Evolutionary conservation across 371 early-diverging fungal species (phyloP).

Genomic region (Zancudomyces culisetae): DNA sequence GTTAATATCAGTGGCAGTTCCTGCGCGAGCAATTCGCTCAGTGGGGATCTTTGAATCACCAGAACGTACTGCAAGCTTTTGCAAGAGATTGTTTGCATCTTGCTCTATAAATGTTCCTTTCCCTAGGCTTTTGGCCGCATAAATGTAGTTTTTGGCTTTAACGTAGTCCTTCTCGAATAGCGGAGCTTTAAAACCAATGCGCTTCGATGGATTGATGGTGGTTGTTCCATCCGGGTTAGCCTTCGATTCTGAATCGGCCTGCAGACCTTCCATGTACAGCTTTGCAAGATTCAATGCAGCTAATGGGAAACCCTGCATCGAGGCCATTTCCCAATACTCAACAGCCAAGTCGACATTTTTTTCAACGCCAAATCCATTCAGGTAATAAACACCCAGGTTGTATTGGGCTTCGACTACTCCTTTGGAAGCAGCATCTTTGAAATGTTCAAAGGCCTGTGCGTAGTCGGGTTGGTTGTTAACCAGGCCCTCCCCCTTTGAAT

Average conservation of each 20-base stretch:
- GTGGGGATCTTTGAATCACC: too few relatives aligned
- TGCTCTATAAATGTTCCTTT: neutral
- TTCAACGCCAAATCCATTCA: slow-evolving; percentile 9
- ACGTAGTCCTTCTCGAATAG: neutral
- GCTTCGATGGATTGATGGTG: too few relatives aligned
- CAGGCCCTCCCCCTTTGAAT: slow-evolving; percentile 6
- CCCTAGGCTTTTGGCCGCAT: neutral
- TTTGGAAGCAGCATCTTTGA: slow-evolving; percentile 11
- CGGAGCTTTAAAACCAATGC: neutral
- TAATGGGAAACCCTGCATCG: slow-evolving; percentile 9
- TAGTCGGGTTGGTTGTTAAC: slow-evolving; percentile 6
- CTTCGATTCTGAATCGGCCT: neutral
- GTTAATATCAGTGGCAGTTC: too few relatives aligned
- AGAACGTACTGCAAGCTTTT: too few relatives aligned
- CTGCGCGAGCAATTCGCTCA: too few relatives aligned
- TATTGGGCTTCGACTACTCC: slow-evolving; percentile 15
- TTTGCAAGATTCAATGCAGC: slow-evolving; percentile 15
- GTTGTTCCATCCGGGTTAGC: too few relatives aligned
- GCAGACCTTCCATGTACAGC: slow-evolving; percentile 8
- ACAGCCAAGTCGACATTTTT: slow-evolving; percentile 8
- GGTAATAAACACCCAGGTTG: slow-evolving; percentile 15
- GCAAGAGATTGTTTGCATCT: neutral
- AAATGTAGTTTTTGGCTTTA: neutral
- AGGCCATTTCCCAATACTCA: slow-evolving; percentile 16
- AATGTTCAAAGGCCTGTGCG: slow-evolving; percentile 5